These are phyloP conservation scores for Picocystis sp. DNA, from an alignment of 163 green algal species.

Conservation along the genomic window DNA sequence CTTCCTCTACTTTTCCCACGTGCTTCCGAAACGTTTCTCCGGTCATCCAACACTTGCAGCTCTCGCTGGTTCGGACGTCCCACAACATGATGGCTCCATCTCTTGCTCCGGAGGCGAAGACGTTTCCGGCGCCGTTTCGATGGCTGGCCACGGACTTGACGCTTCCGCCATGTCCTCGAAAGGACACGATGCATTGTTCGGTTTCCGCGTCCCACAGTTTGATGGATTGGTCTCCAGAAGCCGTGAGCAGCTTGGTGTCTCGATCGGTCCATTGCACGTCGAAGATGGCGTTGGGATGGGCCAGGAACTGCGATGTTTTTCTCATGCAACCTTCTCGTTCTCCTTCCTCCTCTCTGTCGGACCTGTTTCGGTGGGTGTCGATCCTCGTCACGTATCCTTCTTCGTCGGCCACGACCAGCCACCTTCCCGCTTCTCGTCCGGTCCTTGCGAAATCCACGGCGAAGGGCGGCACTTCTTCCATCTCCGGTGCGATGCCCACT, in stretches of 20 bases:
- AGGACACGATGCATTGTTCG: constrained; percentile 18
- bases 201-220: constrained; percentile 37
- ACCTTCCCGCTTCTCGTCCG: constrained; percentile 1
- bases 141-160: constrained; percentile 41
- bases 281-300: constrained; percentile 61
- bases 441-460: constrained; percentile 7
- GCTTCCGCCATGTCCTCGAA: constrained; percentile 40
- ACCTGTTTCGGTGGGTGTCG: constrained; percentile 26
- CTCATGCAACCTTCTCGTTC: constrained; percentile 7
- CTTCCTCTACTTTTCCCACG: background rate
- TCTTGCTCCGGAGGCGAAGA: constrained; percentile 43
- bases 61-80: constrained; percentile 27
- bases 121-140: constrained; percentile 7
- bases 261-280: constrained; percentile 48
- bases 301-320: constrained; percentile 31
- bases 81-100: constrained; percentile 49
- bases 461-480: constrained; percentile 6
- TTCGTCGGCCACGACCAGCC: constrained; percentile 53
- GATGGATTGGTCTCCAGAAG: constrained; percentile 47
- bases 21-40: background rate
- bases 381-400: constrained; percentile 50
- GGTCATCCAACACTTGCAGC: background rate
- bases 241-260: constrained; percentile 44
- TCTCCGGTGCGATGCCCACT: constrained; percentile 2
- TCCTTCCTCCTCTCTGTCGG: constrained; percentile 6